These are phyloP conservation scores for Datisca glomerata DNA, from an alignment of 306 rosid genomes.

Conservation along the genomic window DNA sequence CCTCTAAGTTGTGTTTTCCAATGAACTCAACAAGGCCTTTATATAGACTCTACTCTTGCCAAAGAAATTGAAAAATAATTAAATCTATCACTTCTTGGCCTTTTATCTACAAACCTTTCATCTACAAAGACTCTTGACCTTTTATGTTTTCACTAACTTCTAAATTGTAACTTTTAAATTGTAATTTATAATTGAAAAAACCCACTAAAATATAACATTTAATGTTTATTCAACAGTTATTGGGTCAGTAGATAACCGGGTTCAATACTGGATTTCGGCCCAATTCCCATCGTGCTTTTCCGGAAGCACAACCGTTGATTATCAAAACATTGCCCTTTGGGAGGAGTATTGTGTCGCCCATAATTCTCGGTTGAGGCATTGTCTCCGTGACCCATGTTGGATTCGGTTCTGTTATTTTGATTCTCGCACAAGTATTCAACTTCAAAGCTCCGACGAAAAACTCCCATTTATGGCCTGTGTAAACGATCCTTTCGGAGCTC, in stretches of 20 bases:
- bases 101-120: too few species aligned
- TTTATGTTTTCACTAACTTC: too few species aligned
- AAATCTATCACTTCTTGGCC: too few species aligned
- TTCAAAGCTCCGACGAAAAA: conserved; percentile 6
- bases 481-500: conserved; percentile 4
- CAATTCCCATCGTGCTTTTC: conserved; percentile 35
- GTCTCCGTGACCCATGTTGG: conserved; percentile 28
- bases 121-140: too few species aligned
- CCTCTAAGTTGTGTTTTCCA: too few species aligned
- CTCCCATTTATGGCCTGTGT: neutral
- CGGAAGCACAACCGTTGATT: conserved; percentile 23
- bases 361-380: conserved; percentile 30
- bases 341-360: conserved; percentile 37
- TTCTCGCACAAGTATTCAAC: conserved; percentile 5
- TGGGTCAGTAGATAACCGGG: conserved; percentile 23
- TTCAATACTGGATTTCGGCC: conserved; percentile 19
- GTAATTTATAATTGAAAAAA: too few species aligned
- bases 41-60: too few species aligned
- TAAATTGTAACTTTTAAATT: too few species aligned
- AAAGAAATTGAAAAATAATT: too few species aligned
- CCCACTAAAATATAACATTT: too few species aligned
- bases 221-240: too few species aligned
- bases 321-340: conserved; percentile 36
- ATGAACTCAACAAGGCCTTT: too few species aligned
- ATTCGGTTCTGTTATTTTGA: conserved; percentile 4